These are phyloP conservation scores for Tylopilus sp. DNA, from an alignment of 768 basidiomycete genomes.

Conservation along the genomic window DNA sequence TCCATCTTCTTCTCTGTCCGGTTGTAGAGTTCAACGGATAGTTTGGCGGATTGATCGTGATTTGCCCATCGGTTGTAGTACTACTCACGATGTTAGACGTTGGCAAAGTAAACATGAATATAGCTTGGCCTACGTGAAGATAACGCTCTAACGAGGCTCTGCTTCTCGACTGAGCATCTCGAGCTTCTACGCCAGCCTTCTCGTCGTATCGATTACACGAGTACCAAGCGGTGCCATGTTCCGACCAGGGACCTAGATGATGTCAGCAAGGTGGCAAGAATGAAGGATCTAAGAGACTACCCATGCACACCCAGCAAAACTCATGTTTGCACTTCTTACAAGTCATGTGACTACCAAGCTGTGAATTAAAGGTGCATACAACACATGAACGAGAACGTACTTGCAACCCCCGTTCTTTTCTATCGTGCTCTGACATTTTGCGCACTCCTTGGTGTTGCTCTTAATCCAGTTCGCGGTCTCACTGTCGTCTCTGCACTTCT, in stretches of 20 bases:
- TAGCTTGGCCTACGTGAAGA: slow-evolving; percentile 68
- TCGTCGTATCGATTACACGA: slow-evolving; percentile 98
- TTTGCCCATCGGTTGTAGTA: slow-evolving; percentile 99
- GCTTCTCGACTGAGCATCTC: slow-evolving; percentile 88
- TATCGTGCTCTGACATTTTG: slow-evolving; percentile 94
- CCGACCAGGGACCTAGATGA: slow-evolving; percentile 83
- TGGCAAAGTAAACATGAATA: neutral
- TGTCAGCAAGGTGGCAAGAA: slow-evolving; percentile 1
- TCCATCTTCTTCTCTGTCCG: slow-evolving; percentile 99
- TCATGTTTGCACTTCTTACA: slow-evolving; percentile 99
- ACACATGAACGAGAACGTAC: slow-evolving; percentile 65
- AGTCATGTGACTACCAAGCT: slow-evolving; percentile 85
- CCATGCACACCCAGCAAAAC: slow-evolving; percentile 99
- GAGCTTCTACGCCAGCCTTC: slow-evolving; percentile 80
- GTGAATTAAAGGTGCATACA: slow-evolving; percentile 54
- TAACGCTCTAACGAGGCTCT: slow-evolving; percentile 93
- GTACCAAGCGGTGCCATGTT: slow-evolving; percentile 97
- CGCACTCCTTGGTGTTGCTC: slow-evolving; percentile 98
- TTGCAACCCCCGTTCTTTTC: slow-evolving; percentile 99
- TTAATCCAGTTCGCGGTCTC: slow-evolving; percentile 99
- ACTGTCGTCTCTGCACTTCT: slow-evolving; percentile 95
- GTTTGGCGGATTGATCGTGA: slow-evolving; percentile 98
- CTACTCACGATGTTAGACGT: slow-evolving; percentile 38
- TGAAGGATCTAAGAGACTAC: slow-evolving; percentile 36
- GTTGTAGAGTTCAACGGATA: slow-evolving; percentile 85